Evolutionary conservation across 2,329 filamentous ascomycete species (phyloP).

Genomic region (Cladosporium sp.): DNA sequence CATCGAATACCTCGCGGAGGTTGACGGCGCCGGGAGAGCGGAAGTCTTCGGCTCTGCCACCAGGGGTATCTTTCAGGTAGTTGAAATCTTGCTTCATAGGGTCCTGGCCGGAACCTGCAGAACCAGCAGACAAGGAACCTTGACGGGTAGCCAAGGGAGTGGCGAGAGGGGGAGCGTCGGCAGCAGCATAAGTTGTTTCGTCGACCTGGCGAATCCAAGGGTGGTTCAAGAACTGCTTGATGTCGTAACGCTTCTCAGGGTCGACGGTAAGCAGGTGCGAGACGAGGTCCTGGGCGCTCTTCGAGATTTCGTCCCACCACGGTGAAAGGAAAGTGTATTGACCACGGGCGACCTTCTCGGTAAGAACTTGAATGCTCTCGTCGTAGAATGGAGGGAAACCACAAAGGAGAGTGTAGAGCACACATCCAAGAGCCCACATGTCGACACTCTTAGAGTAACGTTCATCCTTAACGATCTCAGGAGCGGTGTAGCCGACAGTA

Average conservation of each 20-base stretch:
- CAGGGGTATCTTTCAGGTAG: conserved; percentile 55
- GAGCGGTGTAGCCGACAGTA: conserved; percentile 95
- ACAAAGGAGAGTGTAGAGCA: conserved; percentile 92
- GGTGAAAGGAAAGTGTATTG: conserved; percentile 97
- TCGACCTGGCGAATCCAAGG: conserved; percentile 79
- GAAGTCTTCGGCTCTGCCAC: conserved; percentile 69
- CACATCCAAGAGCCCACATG: conserved; percentile 98
- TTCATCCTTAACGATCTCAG: conserved; percentile 98
- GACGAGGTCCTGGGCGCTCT: conserved; percentile 88
- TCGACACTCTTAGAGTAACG: conserved; percentile 98
- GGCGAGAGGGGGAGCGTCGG: conserved; percentile 66
- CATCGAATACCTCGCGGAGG: conserved; percentile 93
- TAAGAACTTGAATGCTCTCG: conserved; percentile 93
- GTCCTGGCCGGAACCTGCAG: conserved; percentile 19
- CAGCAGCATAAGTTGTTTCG: conserved; percentile 62
- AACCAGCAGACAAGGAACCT: conserved; percentile 35
- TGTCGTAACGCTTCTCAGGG: conserved; percentile 90
- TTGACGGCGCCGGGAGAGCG: conserved; percentile 92
- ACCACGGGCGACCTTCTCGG: conserved; percentile 93
- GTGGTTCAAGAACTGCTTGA: conserved; percentile 86
- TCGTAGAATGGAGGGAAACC: conserved; percentile 99
- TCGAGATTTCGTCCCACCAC: conserved; percentile 99
- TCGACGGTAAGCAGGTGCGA: conserved; percentile 91
- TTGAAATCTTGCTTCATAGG: conserved; percentile 48
- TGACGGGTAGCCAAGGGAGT: conserved; percentile 59